Evolutionary conservation across 495 filamentous ascomycete genomes (phyloP), one percentile per base, ranked within the genome.

Genomic region (Ramalina intermedia): DNA sequence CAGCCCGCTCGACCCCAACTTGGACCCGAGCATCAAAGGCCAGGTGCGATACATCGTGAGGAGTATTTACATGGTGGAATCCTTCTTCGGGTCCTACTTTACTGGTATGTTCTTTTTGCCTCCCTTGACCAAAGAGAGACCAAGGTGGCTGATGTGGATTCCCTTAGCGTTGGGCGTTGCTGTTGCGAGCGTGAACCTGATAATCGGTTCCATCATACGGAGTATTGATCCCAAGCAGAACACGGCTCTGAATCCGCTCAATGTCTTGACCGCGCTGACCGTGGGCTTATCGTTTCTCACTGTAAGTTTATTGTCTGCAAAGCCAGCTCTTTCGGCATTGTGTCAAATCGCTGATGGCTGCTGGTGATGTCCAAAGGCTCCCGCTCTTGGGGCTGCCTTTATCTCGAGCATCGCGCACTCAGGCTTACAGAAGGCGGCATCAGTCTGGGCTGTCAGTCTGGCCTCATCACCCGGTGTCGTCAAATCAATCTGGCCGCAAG

Each of bases 401-500:
- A 44, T 44, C 41, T 13, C 13, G n/a, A 27, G 41, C 5, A 44
- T 44, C 41, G 3, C 17, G n/a, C 14, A n/a, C 13, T 3, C 7
- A 12, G 41, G 41, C 16, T 14, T 52, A 26, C 35, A 41, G 35
- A 14, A n/a, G n/a, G 18, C 29, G 37, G 39, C 44, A 17, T 23
- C 38, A 7, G 38, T 38, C 23, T 27, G 27, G 21, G 43, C 46
- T 7, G 38, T 49, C 16, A 18, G 38, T 38, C 46, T 53, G 9
- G 14, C 14, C 14, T 26, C 48, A n/a, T 46, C 51, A 9, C 51
- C 51, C 38, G 51, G 51, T 14, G 51, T 53, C n/a, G 46, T 37
- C 13, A 38, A 27, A 38, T 27, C 51, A 21, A 50, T 53, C 12
- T 53, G 51, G 51, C 51, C 51, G 9, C 16, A 26, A 5, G 51